These are phyloP conservation scores for Coemansia sp. DNA, from an alignment of 192 early-diverging fungal genomes.

Conservation along the genomic window DNA sequence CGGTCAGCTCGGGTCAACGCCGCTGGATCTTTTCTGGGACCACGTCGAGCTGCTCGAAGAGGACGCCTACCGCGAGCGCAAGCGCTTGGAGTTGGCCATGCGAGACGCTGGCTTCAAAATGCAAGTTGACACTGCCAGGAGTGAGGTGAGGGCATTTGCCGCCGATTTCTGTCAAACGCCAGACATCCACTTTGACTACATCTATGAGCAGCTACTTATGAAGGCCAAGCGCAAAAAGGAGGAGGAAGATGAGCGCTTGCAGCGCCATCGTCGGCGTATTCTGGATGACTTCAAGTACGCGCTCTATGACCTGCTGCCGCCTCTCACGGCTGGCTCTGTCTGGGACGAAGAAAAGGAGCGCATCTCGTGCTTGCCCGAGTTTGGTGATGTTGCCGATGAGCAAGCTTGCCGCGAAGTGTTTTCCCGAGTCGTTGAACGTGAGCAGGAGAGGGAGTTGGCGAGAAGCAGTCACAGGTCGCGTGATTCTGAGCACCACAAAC, in stretches of 20 bases:
- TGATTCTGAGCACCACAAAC: constrained; percentile 19
- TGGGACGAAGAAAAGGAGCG: constrained; percentile 65
- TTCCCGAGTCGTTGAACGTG: constrained; percentile 63
- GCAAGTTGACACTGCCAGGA: constrained; percentile 9
- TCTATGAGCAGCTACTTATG: constrained; percentile 54
- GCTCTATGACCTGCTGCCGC: constrained; percentile 65
- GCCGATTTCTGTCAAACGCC: constrained; percentile 8
- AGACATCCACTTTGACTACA: constrained; percentile 14
- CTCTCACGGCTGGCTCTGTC: constrained; percentile 54
- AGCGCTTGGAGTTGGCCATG: constrained; percentile 55
- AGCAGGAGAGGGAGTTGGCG: constrained; percentile 50
- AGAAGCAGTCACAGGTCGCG: constrained; percentile 6
- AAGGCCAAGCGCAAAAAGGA: constrained; percentile 60
- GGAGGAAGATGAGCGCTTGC: constrained; percentile 69
- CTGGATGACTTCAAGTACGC: constrained; percentile 74
- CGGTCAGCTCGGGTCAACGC: constrained; percentile 77
- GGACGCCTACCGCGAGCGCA: constrained; percentile 63
- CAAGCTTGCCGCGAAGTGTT: constrained; percentile 66
- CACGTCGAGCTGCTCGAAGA: constrained; percentile 78
- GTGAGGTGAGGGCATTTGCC: constrained; percentile 49
- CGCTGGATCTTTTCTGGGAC: constrained; percentile 95
- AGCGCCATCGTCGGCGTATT: constrained; percentile 65
- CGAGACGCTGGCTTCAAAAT: constrained; percentile 22
- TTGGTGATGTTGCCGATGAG: constrained; percentile 64
- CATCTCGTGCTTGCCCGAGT: constrained; percentile 54